phyloP scores from a whole-genome alignment of 106 monocot genomes.

The Dendrobium huoshanense region DNA sequence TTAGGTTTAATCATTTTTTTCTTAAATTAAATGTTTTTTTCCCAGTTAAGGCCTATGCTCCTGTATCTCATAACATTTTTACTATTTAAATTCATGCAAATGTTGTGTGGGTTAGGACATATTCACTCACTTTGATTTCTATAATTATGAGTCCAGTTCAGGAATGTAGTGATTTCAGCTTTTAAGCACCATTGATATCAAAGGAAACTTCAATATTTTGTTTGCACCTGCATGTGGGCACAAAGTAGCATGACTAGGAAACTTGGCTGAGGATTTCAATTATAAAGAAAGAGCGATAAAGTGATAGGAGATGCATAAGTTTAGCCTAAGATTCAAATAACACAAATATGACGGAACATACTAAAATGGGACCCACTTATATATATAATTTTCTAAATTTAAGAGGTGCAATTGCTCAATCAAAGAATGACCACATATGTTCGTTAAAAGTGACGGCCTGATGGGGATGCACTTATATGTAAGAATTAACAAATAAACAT shows the following conservation, averaged over 20 bases:
- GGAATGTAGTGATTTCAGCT: neutral
- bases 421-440: neutral
- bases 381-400: neutral
- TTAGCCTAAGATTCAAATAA: neutral
- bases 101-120: neutral
- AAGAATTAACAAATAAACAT: neutral
- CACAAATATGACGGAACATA: neutral
- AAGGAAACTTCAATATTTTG: neutral
- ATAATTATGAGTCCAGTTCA: neutral
- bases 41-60: neutral
- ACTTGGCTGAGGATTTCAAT: neutral
- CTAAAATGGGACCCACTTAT: neutral
- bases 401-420: neutral
- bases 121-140: neutral
- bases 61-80: neutral
- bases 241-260: neutral
- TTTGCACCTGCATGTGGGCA: neutral
- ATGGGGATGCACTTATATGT: neutral
- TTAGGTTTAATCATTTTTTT: neutral
- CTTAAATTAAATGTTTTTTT: neutral
- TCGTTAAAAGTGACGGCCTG: neutral
- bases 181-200: neutral
- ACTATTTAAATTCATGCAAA: neutral
- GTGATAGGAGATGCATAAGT: neutral
- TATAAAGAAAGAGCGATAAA: neutral